These are phyloP conservation scores for Vanrija sp. DNA, from an alignment of 1,284 basidiomycete species.

Conservation along the genomic window DNA sequence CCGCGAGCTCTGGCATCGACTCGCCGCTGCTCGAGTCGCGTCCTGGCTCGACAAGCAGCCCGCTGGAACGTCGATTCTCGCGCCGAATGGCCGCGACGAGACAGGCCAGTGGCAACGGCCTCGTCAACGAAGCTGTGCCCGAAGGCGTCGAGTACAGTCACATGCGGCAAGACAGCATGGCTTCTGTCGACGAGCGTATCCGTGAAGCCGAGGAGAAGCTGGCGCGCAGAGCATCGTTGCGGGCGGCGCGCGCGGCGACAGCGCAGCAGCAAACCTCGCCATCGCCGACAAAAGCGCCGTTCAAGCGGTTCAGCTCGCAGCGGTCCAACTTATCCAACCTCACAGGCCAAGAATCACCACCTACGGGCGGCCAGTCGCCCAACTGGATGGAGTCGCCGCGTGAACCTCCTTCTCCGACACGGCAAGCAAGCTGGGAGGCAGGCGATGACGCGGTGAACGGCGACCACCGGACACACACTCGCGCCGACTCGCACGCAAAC, in stretches of 20 bases:
- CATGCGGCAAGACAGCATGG: neutral
- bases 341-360: too few species aligned
- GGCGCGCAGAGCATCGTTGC: conserved; percentile 4
- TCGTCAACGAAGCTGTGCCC: conserved; percentile 1
- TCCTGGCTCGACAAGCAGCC: neutral
- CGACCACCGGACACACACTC: neutral
- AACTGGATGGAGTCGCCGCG: too few species aligned
- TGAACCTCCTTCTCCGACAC: too few species aligned
- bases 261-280: too few species aligned
- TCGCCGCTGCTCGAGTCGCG: neutral
- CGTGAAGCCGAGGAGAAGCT: conserved; percentile 35
- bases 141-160: neutral
- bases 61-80: conserved; percentile 15
- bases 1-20: neutral
- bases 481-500: neutral
- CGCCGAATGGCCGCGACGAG: conserved; percentile 3
- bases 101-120: conserved; percentile 2
- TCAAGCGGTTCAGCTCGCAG: too few species aligned
- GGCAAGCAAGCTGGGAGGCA: too few species aligned
- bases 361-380: too few species aligned
- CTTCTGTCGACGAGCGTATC: conserved; percentile 32
- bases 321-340: too few species aligned
- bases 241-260: neutral
- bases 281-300: too few species aligned
- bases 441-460: too few species aligned